phyloP scores from a whole-genome alignment of 1,284 basidiomycete species.

The Melanopsichium pennsylvanicum region DNA sequence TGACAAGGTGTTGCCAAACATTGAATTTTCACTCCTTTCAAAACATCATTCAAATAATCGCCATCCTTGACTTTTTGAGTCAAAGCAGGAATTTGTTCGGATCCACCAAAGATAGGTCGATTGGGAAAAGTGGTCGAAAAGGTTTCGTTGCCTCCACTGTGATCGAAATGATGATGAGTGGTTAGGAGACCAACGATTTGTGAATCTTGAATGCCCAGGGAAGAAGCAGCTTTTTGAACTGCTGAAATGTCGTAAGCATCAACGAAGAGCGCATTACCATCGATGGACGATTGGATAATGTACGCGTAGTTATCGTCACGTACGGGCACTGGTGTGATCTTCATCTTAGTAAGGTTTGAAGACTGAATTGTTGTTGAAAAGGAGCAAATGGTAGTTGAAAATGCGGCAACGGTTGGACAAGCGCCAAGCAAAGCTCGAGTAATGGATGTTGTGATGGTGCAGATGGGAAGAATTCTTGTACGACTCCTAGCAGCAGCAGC shows the following conservation, averaged over 20 bases:
- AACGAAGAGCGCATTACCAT: conserved; percentile 59
- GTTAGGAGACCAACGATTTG: conserved; percentile 65
- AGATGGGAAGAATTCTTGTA: too few species aligned
- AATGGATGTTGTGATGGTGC: too few species aligned
- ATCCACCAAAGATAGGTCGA: conserved; percentile 84
- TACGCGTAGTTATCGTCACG: conserved; percentile 66
- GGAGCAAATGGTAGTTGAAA: too few species aligned
- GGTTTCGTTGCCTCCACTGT: conserved; percentile 83
- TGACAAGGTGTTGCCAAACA: conserved; percentile 88
- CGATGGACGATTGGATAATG: conserved; percentile 54
- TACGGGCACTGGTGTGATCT: conserved; percentile 63
- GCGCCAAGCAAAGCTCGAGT: too few species aligned
- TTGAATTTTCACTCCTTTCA: conserved; percentile 41
- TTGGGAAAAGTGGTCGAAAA: conserved; percentile 71
- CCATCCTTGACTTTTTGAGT: conserved; percentile 73
- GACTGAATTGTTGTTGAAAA: too few species aligned
- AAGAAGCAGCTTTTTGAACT: conserved; percentile 75
- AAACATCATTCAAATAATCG: conserved; percentile 38
- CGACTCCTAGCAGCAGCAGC: too few species aligned
- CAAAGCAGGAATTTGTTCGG: conserved; percentile 74
- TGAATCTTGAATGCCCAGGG: conserved; percentile 69
- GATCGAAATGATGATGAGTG: conserved; percentile 71
- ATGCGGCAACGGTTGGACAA: too few species aligned
- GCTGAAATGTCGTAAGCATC: conserved; percentile 84
- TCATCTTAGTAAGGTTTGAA: conserved; percentile 58